Conservation (phyloP, 2,329 filamentous ascomycete genomes). For the Fusarium poae region DNA sequence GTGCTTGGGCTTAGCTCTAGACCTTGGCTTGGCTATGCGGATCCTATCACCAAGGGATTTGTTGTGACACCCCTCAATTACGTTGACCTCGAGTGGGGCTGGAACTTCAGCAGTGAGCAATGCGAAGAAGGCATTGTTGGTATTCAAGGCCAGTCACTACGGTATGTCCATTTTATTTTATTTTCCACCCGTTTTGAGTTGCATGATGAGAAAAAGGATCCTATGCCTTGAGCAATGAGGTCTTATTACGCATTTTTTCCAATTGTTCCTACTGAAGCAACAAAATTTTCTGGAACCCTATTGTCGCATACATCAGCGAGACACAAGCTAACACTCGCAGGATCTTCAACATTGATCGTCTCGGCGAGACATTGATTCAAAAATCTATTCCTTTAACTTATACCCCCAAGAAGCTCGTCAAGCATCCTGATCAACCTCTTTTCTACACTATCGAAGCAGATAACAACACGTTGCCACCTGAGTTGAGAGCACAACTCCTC, state of each 20-base stretch:
- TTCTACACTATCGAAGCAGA: slow-evolving; percentile 97
- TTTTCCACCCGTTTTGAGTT: slow-evolving; percentile 51
- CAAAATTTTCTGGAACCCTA: slow-evolving; percentile 31
- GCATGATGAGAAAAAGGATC: slow-evolving; percentile 75
- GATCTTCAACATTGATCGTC: slow-evolving; percentile 90
- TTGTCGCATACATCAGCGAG: background rate
- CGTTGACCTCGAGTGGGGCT: slow-evolving; percentile 88
- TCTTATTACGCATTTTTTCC: slow-evolving; percentile 68
- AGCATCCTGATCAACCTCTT: slow-evolving; percentile 86
- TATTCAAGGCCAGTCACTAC: slow-evolving; percentile 87
- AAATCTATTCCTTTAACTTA: slow-evolving; percentile 89
- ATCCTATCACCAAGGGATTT: slow-evolving; percentile 87
- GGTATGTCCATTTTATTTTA: slow-evolving; percentile 68
- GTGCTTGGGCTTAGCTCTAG: slow-evolving; percentile 91
- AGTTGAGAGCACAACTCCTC: slow-evolving; percentile 80
- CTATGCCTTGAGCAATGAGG: slow-evolving; percentile 70
- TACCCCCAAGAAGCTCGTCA: slow-evolving; percentile 88
- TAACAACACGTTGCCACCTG: slow-evolving; percentile 87
- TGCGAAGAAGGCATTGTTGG: slow-evolving; percentile 95
- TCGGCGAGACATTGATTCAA: slow-evolving; percentile 87
- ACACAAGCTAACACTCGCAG: slow-evolving; percentile 60
- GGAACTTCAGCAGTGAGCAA: slow-evolving; percentile 96
- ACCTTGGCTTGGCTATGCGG: slow-evolving; percentile 96
- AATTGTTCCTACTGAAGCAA: slow-evolving; percentile 97
- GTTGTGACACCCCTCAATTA: slow-evolving; percentile 94